phyloP scores from a whole-genome alignment of 352 stramenopile genomes.

The Phytophthora fragariaefolia region DNA sequence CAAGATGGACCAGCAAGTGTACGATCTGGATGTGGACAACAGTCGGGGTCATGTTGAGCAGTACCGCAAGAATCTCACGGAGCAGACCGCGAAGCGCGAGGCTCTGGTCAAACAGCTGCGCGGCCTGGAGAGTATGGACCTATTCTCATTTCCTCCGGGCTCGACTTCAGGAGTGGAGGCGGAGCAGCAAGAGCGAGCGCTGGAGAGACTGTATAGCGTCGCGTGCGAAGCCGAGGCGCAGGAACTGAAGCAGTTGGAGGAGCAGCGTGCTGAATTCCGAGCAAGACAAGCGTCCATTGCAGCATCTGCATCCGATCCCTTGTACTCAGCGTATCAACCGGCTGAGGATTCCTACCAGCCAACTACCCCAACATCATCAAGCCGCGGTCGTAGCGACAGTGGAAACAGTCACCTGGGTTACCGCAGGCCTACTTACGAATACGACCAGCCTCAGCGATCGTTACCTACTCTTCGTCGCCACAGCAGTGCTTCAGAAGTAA shows the following conservation, averaged over 20 bases:
- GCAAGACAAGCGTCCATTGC: slow-evolving; percentile 34
- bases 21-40: slow-evolving; percentile 76
- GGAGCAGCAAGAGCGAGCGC: slow-evolving; percentile 48
- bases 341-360: slow-evolving; percentile 27
- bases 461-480: slow-evolving; percentile 50
- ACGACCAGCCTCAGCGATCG: slow-evolving; percentile 26
- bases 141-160: slow-evolving; percentile 53
- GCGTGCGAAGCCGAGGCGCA: slow-evolving; percentile 59
- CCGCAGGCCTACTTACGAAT: slow-evolving; percentile 23
- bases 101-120: slow-evolving; percentile 61
- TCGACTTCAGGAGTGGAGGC: slow-evolving; percentile 41
- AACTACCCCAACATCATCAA: slow-evolving; percentile 30
- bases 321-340: slow-evolving; percentile 36
- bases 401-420: slow-evolving; percentile 37
- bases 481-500: slow-evolving; percentile 45
- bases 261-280: slow-evolving; percentile 53
- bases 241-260: slow-evolving; percentile 58
- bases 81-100: slow-evolving; percentile 70
- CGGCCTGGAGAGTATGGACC: slow-evolving; percentile 44
- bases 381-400: slow-evolving; percentile 25
- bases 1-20: slow-evolving; percentile 80
- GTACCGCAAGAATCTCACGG: slow-evolving; percentile 75
- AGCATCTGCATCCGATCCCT: slow-evolving; percentile 36
- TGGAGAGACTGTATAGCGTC: slow-evolving; percentile 65
- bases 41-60: slow-evolving; percentile 80